These are phyloP conservation scores for Ascosphaera aggregata DNA, from an alignment of 2,329 filamentous ascomycete genomes.

Conservation along the genomic window DNA sequence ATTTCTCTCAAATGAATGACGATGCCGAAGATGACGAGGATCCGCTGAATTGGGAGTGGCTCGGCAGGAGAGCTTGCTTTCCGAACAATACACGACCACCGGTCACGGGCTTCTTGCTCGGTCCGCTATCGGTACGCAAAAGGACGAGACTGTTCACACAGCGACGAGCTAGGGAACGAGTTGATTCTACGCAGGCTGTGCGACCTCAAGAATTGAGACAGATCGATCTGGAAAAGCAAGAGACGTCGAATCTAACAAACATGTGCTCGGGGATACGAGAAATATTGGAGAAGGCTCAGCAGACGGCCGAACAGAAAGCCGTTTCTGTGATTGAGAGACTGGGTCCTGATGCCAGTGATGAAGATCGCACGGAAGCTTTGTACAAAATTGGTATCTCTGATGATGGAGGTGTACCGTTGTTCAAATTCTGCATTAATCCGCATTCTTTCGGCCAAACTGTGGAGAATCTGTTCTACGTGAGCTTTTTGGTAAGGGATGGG, in stretches of 20 bases:
- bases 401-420: slow-evolving; percentile 50
- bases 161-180: slow-evolving; percentile 45
- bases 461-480: slow-evolving; percentile 92
- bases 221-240: slow-evolving; percentile 49
- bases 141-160: slow-evolving; percentile 47
- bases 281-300: slow-evolving; percentile 24
- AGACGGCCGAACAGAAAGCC: slow-evolving; percentile 10
- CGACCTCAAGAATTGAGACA: slow-evolving; percentile 56
- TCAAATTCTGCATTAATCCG: slow-evolving; percentile 80
- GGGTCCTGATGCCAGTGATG: slow-evolving; percentile 12
- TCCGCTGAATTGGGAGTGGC: slow-evolving; percentile 62
- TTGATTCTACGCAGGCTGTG: slow-evolving; percentile 41
- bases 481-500: slow-evolving; percentile 79
- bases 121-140: slow-evolving; percentile 74
- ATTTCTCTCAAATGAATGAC: slow-evolving; percentile 32
- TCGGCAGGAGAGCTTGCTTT: slow-evolving; percentile 57
- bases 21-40: slow-evolving; percentile 46
- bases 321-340: slow-evolving; percentile 6
- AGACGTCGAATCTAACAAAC: slow-evolving; percentile 55
- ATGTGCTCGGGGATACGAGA: slow-evolving; percentile 55
- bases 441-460: slow-evolving; percentile 80
- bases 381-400: slow-evolving; percentile 39
- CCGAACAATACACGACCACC: slow-evolving; percentile 51
- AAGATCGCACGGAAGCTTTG: slow-evolving; percentile 30
- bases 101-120: slow-evolving; percentile 63